Conservation (phyloP, 306 rosid genomes). For the Glycine tomentella region DNA sequence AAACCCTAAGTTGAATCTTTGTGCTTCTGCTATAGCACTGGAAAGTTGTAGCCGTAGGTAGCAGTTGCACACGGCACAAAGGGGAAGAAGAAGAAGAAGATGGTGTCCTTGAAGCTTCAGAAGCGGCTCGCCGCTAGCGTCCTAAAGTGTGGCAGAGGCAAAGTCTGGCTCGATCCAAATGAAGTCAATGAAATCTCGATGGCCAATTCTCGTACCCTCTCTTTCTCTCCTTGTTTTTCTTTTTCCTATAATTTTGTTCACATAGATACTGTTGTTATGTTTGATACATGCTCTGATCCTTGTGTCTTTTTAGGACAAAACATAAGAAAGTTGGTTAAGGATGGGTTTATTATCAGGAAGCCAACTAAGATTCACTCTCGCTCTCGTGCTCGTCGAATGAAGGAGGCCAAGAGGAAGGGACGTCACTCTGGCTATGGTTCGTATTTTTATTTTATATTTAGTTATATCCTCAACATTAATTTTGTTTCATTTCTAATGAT, state of each 20-base stretch:
- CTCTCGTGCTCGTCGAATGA: conserved; percentile 93
- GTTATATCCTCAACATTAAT: not conserved
- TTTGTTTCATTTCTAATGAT: not conserved
- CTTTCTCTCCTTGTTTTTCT: conserved; percentile 32
- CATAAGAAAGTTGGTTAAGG: conserved; percentile 90
- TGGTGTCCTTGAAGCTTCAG: conserved; percentile 98
- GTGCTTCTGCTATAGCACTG: not conserved
- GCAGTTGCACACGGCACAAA: not conserved
- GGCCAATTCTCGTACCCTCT: conserved; percentile 89
- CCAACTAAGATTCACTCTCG: conserved; percentile 97
- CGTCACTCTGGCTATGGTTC: conserved; percentile 95
- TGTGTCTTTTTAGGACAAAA: conserved; percentile 71
- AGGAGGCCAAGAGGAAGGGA: conserved; percentile 94
- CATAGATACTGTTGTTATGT: not conserved
- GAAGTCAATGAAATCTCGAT: conserved; percentile 92
- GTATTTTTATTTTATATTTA: not conserved
- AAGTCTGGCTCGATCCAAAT: conserved; percentile 97
- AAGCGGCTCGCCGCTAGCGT: conserved; percentile 94
- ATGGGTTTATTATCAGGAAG: conserved; percentile 93
- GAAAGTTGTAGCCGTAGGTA: not conserved
- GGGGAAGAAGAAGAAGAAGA: conserved; percentile 2
- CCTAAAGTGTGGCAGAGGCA: conserved; percentile 91
- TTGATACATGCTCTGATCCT: not conserved
- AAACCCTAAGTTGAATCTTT: too few species aligned
- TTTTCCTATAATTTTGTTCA: not conserved